phyloP scores from a whole-genome alignment of 495 filamentous ascomycete species.

The Aspergillus bertholletiae region DNA sequence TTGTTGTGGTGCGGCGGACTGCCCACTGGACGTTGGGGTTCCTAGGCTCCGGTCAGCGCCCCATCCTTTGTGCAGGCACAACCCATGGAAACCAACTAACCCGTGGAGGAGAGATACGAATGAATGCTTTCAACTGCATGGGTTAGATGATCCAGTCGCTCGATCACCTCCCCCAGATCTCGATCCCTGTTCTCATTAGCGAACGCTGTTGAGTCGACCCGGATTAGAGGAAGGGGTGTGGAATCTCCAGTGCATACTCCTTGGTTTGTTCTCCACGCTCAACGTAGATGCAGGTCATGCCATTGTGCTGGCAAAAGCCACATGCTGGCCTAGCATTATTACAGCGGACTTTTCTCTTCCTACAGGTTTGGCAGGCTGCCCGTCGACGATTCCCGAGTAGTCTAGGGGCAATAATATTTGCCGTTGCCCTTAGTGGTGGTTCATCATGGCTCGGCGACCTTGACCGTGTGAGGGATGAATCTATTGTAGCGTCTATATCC shows the following conservation, averaged over 20 bases:
- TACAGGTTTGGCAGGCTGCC: conserved; percentile 6
- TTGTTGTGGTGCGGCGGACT: not conserved
- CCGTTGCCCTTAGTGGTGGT: not conserved
- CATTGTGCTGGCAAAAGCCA: conserved; percentile 5
- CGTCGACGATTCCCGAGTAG: not conserved
- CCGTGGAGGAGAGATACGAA: not conserved
- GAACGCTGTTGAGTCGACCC: not conserved
- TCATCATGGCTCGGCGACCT: not conserved
- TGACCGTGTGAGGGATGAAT: not conserved
- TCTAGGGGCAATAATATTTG: not conserved
- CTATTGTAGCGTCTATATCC: not conserved
- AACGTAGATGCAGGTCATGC: not conserved
- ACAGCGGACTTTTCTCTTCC: conserved; percentile 6
- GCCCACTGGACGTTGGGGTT: not conserved
- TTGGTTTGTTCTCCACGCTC: not conserved
- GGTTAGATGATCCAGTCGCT: not conserved
- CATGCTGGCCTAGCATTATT: conserved; percentile 2
- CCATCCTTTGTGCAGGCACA: not conserved
- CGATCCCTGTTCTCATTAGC: not conserved
- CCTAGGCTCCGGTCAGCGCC: not conserved
- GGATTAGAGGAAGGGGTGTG: no score
- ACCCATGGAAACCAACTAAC: not conserved
- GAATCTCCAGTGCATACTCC: no score
- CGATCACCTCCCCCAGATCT: not conserved
- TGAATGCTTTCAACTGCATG: not conserved